Conservation (phyloP, 1,284 basidiomycete species). For the Cryptococcus depauperatus region DNA sequence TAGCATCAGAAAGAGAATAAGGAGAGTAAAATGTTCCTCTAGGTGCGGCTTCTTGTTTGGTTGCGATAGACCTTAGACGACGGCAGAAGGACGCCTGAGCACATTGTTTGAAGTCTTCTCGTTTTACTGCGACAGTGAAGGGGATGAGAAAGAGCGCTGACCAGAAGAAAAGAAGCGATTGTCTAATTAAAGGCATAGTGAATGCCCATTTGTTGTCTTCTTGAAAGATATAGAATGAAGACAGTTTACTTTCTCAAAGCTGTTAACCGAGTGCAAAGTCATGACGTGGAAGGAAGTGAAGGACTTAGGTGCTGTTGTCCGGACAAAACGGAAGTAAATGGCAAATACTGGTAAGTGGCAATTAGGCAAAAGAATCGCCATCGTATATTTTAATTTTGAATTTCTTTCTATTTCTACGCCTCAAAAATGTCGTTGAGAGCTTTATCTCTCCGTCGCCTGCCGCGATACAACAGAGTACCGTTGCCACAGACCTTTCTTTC, state of each 20-base stretch:
- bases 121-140: constrained; percentile 33
- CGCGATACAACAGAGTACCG: constrained; percentile 7
- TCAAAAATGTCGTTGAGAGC: constrained; percentile 26
- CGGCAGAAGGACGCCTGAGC: constrained; percentile 83
- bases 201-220: constrained; percentile 1
- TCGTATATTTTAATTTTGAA: background rate
- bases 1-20: constrained; percentile 63
- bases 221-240: background rate
- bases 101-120: constrained; percentile 84
- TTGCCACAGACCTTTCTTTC: constrained; percentile 12
- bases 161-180: too few relatives aligned
- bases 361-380: too few relatives aligned
- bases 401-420: background rate
- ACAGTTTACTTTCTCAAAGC: too few relatives aligned
- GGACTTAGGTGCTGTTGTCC: too few relatives aligned
- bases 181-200: too few relatives aligned
- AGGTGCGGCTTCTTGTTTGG: constrained; percentile 55
- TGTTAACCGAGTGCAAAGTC: too few relatives aligned
- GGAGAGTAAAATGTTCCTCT: constrained; percentile 64
- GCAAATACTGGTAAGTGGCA: too few relatives aligned
- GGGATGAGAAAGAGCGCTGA: constrained; percentile 4
- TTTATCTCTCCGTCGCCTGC: constrained; percentile 17
- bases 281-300: background rate
- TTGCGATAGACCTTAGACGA: constrained; percentile 69
- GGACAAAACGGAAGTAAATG: too few relatives aligned